Percentiles rank a stretch among this genome's conserved stretches.
Conservation (phyloP, 345 rosid genomes). For the Populus davidiana region DNA sequence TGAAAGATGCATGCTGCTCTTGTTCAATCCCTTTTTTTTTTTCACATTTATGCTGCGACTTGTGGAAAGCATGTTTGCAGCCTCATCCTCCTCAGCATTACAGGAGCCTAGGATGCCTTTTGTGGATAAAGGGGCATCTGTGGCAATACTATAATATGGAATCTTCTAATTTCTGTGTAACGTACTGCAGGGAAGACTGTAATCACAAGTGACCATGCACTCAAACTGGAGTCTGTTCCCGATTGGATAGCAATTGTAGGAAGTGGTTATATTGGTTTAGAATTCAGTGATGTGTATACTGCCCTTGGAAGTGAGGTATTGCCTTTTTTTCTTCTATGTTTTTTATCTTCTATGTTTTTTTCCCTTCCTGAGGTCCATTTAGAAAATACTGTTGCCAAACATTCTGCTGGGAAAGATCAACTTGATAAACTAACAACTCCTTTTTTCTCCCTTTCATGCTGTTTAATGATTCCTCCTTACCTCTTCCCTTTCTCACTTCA, state of each 20-base stretch:
- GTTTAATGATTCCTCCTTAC: not conserved
- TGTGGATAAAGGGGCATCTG: not conserved
- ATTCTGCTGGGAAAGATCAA: not conserved
- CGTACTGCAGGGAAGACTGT: conserved; percentile 86
- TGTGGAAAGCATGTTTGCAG: not conserved
- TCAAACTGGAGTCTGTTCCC: conserved; percentile 89
- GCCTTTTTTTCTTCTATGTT: not conserved
- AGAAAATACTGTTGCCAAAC: not conserved
- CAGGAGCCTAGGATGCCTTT: not conserved
- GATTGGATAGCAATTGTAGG: conserved; percentile 99
- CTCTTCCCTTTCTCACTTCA: not conserved
- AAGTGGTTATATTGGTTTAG: conserved; percentile 99
- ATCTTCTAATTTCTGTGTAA: conserved; percentile 12
- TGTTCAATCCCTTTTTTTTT: not conserved
- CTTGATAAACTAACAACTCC: not conserved
- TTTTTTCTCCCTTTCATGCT: not conserved
- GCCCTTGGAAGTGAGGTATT: conserved; percentile 99
- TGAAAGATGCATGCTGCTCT: not conserved
- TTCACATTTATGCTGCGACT: not conserved
- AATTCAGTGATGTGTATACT: conserved; percentile 98
- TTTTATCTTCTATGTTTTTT: not conserved
- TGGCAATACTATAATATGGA: not conserved
- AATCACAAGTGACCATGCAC: conserved; percentile 98
- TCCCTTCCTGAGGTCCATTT: not conserved
- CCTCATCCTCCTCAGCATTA: not conserved